A percentile compares a stretch with the other conserved stretches of the same genome.
Evolutionary conservation across 148 eudicot genomes (phyloP).

Genomic region (Rhododendron molle): DNA sequence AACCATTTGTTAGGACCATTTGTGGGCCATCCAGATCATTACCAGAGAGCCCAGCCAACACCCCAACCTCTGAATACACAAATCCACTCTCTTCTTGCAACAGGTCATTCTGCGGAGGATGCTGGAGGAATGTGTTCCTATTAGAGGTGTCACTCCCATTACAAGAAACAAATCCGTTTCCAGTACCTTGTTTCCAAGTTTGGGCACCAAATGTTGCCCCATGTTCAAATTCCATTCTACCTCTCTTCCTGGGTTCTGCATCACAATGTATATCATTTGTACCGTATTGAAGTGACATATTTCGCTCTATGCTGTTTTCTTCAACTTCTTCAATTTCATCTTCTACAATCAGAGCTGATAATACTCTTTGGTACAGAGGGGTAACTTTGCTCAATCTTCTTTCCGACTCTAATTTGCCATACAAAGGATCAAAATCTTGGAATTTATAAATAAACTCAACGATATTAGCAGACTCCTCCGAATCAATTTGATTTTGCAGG

Average conservation of each 20-base stretch:
- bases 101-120: conserved; percentile 37
- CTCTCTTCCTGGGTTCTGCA: conserved; percentile 19
- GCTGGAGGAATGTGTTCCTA: conserved; percentile 34
- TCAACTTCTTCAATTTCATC: conserved; percentile 71
- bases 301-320: conserved; percentile 36
- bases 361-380: conserved; percentile 77
- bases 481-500: conserved; percentile 29
- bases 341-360: conserved; percentile 86
- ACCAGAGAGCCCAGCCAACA: conserved; percentile 32
- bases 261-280: conserved; percentile 26
- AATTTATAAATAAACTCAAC: conserved; percentile 36
- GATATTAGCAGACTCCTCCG: conserved; percentile 28
- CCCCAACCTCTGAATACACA: conserved; percentile 37
- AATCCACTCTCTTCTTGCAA: conserved; percentile 36
- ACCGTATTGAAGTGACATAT: conserved; percentile 20
- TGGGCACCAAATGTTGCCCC: conserved; percentile 27
- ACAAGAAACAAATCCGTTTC: conserved; percentile 36
- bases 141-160: conserved; percentile 44
- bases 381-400: conserved; percentile 28
- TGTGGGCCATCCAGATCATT: conserved; percentile 37
- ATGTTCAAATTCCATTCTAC: conserved; percentile 22
- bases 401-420: conserved; percentile 37
- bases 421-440: conserved; percentile 40
- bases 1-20: conserved; percentile 24
- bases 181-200: conserved; percentile 19